Base-by-base conservation (phyloP, 176 grass and related monocot species). In the Elymus sibiricus region DNA sequence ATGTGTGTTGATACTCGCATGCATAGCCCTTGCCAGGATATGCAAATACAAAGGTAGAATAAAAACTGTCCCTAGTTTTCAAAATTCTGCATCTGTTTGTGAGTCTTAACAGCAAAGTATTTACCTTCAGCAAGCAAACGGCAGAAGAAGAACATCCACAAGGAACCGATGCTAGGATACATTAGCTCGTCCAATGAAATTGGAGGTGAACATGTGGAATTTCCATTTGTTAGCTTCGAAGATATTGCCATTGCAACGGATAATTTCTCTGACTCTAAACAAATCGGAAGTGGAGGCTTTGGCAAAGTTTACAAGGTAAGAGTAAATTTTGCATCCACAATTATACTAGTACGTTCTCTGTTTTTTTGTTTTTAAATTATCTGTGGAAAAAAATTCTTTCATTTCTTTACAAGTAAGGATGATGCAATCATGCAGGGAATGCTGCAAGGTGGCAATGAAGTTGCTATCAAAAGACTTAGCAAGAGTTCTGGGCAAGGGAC, bases 401-500 rank as follows among this genome's bases (percentile, higher is more conserved):
- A 43, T 43, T 43, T 9, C 10, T 43, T 43, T 11, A 43, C 47
- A 51, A 51, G 11, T 51, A 5, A 51, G 14, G 14, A 15, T 51
- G 47, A 51, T 51, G 14, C 47, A 16, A 15, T 51, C 4, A 51
- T 51, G 47, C 14, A 90, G 88, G 85, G 85, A 77, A 51, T 69
- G 1, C 16, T 92, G 56, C 14, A 40, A 29, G 90, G 29, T 49
- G 26, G 26, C 5, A 83, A 85, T 27, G 86, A 83, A 83, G 83
- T 92, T 65, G 83, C 86, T n/a, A 21, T 92, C 59, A 92, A 92
- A 82, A 82, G 90, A 28, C 83, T 92, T 43, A 71, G n/a, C n/a
- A n/a, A n/a, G n/a, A n/a, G n/a, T 60, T 60, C 9, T 60, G 8
- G 8, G 2, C 21, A 60, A 60, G 58, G 58, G 1, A 60, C 25